Conservation (phyloP, 768 basidiomycete species). For the Termitomyces sp. region DNA sequence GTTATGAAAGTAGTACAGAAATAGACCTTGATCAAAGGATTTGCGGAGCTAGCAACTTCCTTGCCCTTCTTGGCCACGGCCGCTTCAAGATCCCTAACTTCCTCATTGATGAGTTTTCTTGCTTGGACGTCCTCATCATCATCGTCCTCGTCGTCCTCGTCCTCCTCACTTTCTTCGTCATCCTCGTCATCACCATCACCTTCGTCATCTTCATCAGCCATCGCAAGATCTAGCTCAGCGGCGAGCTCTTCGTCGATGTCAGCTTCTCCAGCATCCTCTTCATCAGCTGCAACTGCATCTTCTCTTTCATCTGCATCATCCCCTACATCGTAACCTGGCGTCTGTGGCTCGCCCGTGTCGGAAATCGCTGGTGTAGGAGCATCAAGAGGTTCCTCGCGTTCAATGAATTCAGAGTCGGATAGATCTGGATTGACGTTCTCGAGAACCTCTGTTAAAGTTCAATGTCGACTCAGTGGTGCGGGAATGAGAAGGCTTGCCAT, state of each 20-base stretch:
- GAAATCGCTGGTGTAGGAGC: constrained; percentile 70
- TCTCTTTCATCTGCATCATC: constrained; percentile 53
- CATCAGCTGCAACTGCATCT: constrained; percentile 53
- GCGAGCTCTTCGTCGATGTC: constrained; percentile 88
- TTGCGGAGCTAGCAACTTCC: constrained; percentile 79
- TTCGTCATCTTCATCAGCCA: constrained; percentile 61
- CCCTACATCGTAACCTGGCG: constrained; percentile 50
- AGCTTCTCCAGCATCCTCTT: constrained; percentile 63
- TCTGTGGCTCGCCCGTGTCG: constrained; percentile 58
- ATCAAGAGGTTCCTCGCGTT: constrained; percentile 59
- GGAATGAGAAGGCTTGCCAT: constrained; percentile 38
- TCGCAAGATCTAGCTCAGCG: constrained; percentile 80
- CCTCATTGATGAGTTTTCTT: constrained; percentile 78
- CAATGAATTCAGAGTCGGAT: constrained; percentile 84
- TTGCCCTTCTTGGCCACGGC: constrained; percentile 81
- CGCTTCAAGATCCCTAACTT: constrained; percentile 83
- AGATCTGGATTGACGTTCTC: constrained; percentile 90
- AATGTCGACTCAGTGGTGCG: not conserved
- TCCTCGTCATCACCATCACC: constrained; percentile 56
- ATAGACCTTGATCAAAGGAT: constrained; percentile 78
- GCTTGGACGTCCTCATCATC: constrained; percentile 79
- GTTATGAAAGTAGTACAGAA: not conserved
- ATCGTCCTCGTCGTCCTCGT: constrained; percentile 76
- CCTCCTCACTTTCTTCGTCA: constrained; percentile 62
- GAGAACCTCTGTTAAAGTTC: constrained; percentile 53